Percentiles rank a stretch among this genome's conserved stretches.
Evolutionary conservation across 139 green algal species (phyloP).

Genomic region (Tetraselmis chui): DNA sequence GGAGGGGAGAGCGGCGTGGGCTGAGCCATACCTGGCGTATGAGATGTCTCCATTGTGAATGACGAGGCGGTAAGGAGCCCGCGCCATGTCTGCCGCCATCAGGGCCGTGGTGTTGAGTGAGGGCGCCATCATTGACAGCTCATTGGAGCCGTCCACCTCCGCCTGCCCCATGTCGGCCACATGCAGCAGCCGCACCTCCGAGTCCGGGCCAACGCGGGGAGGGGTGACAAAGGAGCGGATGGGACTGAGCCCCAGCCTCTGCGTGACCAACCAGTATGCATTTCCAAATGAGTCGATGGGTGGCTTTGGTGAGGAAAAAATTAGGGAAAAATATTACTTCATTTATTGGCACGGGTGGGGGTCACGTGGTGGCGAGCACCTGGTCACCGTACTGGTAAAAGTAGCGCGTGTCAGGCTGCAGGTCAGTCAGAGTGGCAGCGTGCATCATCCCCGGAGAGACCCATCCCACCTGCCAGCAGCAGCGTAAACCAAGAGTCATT

Average conservation of each 20-base stretch:
- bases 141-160: constrained; percentile 43
- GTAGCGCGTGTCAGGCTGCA: constrained; percentile 41
- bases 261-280: too few relatives aligned
- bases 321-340: too few relatives aligned
- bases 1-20: not conserved
- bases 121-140: constrained; percentile 22
- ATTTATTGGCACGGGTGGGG: too few relatives aligned
- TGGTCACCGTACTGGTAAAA: constrained; percentile 58
- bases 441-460: constrained; percentile 52
- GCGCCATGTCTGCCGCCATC: constrained; percentile 2
- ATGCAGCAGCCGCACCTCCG: constrained; percentile 34
- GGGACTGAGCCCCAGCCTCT: constrained; percentile 37
- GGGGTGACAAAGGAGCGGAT: constrained; percentile 37
- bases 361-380: too few relatives aligned
- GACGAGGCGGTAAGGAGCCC: constrained; percentile 24
- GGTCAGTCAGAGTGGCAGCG: constrained; percentile 36
- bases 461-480: constrained; percentile 33
- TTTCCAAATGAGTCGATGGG: too few relatives aligned
- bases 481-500: too few relatives aligned
- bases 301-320: too few relatives aligned
- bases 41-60: constrained; percentile 59
- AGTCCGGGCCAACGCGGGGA: constrained; percentile 24
- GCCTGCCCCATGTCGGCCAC: constrained; percentile 39
- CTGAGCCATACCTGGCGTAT: constrained; percentile 31
- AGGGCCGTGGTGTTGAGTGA: constrained; percentile 33